Conservation (phyloP, 2,329 filamentous ascomycete genomes). For the Nemania diffusa region DNA sequence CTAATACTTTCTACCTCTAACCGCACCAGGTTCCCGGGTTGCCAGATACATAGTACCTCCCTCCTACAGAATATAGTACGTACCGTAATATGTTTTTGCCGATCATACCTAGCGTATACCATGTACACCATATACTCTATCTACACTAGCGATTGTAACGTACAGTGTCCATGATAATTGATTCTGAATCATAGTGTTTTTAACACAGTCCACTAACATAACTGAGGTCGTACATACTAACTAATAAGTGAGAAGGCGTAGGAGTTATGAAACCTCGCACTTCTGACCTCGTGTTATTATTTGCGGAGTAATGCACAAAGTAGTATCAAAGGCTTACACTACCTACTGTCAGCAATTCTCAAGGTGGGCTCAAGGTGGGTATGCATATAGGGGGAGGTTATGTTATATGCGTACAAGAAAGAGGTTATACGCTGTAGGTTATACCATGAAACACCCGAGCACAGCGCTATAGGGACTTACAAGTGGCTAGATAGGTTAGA, state of each 20-base stretch:
- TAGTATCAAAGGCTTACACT: background rate
- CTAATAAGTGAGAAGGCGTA: background rate
- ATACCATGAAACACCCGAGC: background rate
- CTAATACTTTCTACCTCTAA: constrained; percentile 30
- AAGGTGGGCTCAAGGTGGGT: too few species aligned
- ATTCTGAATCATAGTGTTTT: background rate
- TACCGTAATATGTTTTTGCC: constrained; percentile 12
- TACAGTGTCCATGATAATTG: too few species aligned
- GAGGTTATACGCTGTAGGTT: too few species aligned
- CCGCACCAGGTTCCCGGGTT: constrained; percentile 36
- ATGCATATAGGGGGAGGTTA: too few species aligned
- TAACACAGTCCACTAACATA: background rate
- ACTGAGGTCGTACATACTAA: background rate
- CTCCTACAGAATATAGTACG: too few species aligned
- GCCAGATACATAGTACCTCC: too few species aligned
- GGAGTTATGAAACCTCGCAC: background rate
- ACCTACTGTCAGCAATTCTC: background rate
- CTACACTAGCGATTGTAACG: too few species aligned
- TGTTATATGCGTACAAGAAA: too few species aligned
- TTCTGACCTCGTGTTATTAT: background rate
- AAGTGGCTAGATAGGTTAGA: too few species aligned
- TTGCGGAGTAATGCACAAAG: background rate
- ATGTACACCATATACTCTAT: too few species aligned
- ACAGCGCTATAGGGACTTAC: background rate
- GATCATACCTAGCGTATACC: constrained; percentile 8